phyloP scores from a whole-genome alignment of 1,139 yeast genomes.

The Hansenula sp. region DNA sequence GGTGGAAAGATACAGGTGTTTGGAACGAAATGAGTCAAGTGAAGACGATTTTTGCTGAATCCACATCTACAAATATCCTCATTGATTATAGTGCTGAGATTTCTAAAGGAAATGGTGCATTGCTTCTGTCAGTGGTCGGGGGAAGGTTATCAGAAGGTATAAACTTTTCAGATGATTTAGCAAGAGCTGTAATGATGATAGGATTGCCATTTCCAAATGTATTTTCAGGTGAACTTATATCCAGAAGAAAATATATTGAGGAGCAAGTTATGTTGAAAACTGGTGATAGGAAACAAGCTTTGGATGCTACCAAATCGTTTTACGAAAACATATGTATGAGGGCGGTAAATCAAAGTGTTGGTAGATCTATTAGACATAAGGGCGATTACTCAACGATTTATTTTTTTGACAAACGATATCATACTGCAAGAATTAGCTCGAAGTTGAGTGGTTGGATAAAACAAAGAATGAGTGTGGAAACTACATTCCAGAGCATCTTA shows the following conservation, averaged over 20 bases:
- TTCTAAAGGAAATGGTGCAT: constrained; percentile 44
- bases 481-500: constrained; percentile 15
- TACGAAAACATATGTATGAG: constrained; percentile 90
- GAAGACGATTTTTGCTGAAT: constrained; percentile 57
- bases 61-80: constrained; percentile 43
- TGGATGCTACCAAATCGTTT: constrained; percentile 34
- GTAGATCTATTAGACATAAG: constrained; percentile 84
- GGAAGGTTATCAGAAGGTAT: constrained; percentile 95
- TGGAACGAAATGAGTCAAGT: constrained; percentile 29
- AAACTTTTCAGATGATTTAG: constrained; percentile 80
- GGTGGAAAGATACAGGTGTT: constrained; percentile 45
- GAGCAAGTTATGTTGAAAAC: constrained; percentile 26
- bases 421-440: constrained; percentile 39
- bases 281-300: constrained; percentile 23
- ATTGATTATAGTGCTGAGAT: constrained; percentile 43
- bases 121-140: constrained; percentile 83
- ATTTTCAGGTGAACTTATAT: constrained; percentile 76
- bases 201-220: constrained; percentile 92
- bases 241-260: constrained; percentile 67
- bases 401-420: constrained; percentile 65
- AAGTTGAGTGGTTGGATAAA: constrained; percentile 82
- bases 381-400: constrained; percentile 77
- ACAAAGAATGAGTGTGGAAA: constrained; percentile 30
- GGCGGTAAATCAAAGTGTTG: constrained; percentile 89
- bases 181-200: constrained; percentile 82